phyloP scores from a whole-genome alignment of 352 stramenopile genomes.

The Thraustochytrium sp. region DNA sequence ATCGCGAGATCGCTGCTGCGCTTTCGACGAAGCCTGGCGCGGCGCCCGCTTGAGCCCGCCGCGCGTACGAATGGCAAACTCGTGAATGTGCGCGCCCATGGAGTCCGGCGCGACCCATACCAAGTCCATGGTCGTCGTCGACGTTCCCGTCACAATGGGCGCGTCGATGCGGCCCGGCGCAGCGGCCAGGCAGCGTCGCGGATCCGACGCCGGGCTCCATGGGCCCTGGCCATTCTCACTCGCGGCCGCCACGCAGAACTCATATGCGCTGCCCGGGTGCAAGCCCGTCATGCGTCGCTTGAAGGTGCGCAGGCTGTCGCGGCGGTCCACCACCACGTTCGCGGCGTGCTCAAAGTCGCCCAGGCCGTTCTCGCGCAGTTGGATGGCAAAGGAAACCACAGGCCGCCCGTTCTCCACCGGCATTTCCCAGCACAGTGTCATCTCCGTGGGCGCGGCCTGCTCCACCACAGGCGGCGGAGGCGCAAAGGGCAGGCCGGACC shows the following conservation, averaged over 20 bases:
- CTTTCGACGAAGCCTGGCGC: too few species aligned
- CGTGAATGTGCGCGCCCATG: conserved; percentile 17
- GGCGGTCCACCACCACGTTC: not conserved
- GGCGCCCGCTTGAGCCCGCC: too few species aligned
- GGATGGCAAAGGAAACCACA: not conserved
- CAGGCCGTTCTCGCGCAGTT: not conserved
- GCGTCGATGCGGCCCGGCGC: not conserved
- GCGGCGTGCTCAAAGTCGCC: not conserved
- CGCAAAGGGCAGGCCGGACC: conserved; percentile 9
- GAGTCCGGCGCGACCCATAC: conserved; percentile 9
- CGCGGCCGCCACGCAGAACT: conserved; percentile 7
- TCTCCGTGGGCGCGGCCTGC: not conserved
- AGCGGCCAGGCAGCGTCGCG: not conserved
- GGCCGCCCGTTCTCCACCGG: conserved; percentile 21
- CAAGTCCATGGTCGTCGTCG: not conserved
- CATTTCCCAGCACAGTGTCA: conserved; percentile 22
- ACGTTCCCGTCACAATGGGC: not conserved
- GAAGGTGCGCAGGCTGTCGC: conserved; percentile 4
- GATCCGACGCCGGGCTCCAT: not conserved
- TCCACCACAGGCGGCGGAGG: not conserved
- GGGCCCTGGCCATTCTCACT: not conserved
- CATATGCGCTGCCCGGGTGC: conserved; percentile 9
- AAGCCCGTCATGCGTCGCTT: not conserved
- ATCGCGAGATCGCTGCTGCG: too few species aligned
- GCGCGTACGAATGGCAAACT: conserved; percentile 13